Evolutionary conservation across 2,329 filamentous ascomycete species (phyloP), one percentile per base, ranked within the genome.

Genomic region (Sporothrix brunneoviolacea): DNA sequence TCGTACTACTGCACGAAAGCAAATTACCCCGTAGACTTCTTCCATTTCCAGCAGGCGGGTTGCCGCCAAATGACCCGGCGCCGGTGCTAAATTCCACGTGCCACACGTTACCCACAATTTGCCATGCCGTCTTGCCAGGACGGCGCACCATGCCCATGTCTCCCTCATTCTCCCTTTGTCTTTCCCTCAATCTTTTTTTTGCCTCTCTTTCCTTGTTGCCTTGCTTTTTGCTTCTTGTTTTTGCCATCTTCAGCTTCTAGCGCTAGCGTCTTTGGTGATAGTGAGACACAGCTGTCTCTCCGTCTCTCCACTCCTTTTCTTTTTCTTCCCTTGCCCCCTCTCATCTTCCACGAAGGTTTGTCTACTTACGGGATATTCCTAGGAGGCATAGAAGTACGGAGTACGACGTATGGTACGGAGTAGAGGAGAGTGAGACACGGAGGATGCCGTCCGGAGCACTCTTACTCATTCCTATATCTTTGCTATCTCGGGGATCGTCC

Each of bases 81-180:
- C 47, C 47, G 40, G 32, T 24, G 32, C 38, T 37, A 43, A 50
- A 30, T 50, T 38, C 47, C 47, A 50, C 47, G 47, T 50, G 47
- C 47, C 39, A 42, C 46, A 35, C 24, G 24, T 5, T 28, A 28
- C 24, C 10, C 24, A 10, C 10, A 28, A 10, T 28, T 28, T 28
- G 5, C 24, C 10, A 28, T 28, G 5, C 24, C 24, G 44, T 47
- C 44, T 47, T 12, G n/a, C n/a, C n/a, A n/a, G n/a, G n/a, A n/a
- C n/a, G n/a, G n/a, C n/a, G n/a, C n/a, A n/a, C n/a, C n/a, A n/a
- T n/a, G n/a, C n/a, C n/a, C n/a, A n/a, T n/a, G n/a, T n/a, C n/a
- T n/a, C n/a, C n/a, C n/a, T 30, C n/a, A 5, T 38, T 47, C 24
- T 47, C 35, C 38, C 44, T 36, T 10, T 47, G 28, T 22, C 13